phyloP scores from a whole-genome alignment of 1,284 basidiomycete genomes.

The Ceratobasidium sp. region DNA sequence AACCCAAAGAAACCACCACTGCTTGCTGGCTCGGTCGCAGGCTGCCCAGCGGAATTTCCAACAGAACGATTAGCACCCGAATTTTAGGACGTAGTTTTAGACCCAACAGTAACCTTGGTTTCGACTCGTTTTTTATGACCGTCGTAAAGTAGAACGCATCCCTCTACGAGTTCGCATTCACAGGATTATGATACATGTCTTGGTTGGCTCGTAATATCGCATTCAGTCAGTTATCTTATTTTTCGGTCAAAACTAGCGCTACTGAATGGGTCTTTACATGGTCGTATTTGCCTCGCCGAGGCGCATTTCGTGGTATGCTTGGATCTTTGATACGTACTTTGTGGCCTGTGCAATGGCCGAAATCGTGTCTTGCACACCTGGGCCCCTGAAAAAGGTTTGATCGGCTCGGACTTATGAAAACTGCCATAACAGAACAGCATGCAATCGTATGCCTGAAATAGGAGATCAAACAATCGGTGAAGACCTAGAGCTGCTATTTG shows the following conservation, averaged over 20 bases:
- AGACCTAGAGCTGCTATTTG: too few relatives aligned
- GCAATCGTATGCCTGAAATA: too few relatives aligned
- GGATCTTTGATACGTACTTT: conserved; percentile 4
- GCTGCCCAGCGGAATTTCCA: too few relatives aligned
- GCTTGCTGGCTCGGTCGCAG: too few relatives aligned
- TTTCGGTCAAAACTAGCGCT: not conserved
- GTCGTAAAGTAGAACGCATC: not conserved
- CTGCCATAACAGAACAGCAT: too few relatives aligned
- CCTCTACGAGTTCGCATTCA: not conserved
- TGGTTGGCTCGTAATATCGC: not conserved
- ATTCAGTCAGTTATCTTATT: not conserved
- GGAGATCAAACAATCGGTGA: too few relatives aligned
- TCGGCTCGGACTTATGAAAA: conserved; percentile 11
- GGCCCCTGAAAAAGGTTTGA: conserved; percentile 8
- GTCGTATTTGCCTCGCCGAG: not conserved
- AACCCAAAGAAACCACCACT: not conserved
- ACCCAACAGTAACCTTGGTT: too few relatives aligned
- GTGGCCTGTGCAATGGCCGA: conserved; percentile 11
- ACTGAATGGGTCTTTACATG: not conserved
- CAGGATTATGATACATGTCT: not conserved
- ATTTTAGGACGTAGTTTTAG: not conserved
- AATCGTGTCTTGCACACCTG: not conserved
- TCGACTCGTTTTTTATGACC: not conserved
- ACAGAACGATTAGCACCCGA: too few relatives aligned
- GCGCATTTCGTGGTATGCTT: not conserved